These are phyloP conservation scores for Rhizopus stolonifer DNA, from an alignment of 371 early-diverging fungal genomes.

Conservation along the genomic window DNA sequence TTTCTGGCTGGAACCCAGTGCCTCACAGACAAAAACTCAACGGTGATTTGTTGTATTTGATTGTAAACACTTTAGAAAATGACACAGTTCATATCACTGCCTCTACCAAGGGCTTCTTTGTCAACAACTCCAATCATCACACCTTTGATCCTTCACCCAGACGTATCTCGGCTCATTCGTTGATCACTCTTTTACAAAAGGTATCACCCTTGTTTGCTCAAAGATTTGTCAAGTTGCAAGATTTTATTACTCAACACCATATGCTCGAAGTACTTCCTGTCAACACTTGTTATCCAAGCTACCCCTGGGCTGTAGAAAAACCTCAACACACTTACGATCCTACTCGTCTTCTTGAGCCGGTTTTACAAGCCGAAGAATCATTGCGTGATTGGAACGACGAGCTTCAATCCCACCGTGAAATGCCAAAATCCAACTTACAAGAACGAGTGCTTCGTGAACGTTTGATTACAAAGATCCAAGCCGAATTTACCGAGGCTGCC, in stretches of 20 bases:
- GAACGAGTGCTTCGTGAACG: conserved; percentile 89
- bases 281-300: conserved; percentile 63
- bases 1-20: conserved; percentile 94
- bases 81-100: conserved; percentile 85
- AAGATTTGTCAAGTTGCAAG: conserved; percentile 68
- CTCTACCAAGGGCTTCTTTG: conserved; percentile 82
- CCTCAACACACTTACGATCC: conserved; percentile 61
- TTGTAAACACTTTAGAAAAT: conserved; percentile 79
- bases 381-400: conserved; percentile 97
- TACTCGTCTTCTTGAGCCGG: conserved; percentile 67
- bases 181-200: conserved; percentile 67
- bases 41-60: conserved; percentile 87
- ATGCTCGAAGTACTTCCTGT: conserved; percentile 80
- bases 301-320: conserved; percentile 81
- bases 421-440: conserved; percentile 73
- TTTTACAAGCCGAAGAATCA: conserved; percentile 66
- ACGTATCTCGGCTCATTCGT: conserved; percentile 61
- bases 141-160: conserved; percentile 75
- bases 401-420: conserved; percentile 83
- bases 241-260: conserved; percentile 67
- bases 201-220: conserved; percentile 71
- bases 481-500: conserved; percentile 93
- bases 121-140: conserved; percentile 74
- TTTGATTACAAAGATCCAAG: conserved; percentile 76
- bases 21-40: conserved; percentile 72